A percentile compares a stretch with the other conserved stretches of the same genome.
Evolutionary conservation across 805 yeast species (phyloP).

Genomic region (Kodamaea nitidulidarum): DNA sequence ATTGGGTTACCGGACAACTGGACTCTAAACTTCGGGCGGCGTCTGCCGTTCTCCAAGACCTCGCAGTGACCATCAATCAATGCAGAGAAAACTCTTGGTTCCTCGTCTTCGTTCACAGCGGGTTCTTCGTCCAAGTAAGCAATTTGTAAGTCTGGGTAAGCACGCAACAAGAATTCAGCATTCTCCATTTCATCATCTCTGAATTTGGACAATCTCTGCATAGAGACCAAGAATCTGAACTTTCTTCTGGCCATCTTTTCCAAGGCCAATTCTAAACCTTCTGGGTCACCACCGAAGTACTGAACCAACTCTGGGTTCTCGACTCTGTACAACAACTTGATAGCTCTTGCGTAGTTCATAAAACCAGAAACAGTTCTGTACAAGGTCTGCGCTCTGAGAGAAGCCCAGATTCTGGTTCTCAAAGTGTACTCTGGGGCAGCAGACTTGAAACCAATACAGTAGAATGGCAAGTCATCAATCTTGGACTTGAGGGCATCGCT

Average conservation of each 20-base stretch:
- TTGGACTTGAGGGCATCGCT: slow-evolving; percentile 74
- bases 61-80: slow-evolving; percentile 80
- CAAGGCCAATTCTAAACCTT: slow-evolving; percentile 90
- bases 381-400: slow-evolving; percentile 91
- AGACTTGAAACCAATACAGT: slow-evolving; percentile 94
- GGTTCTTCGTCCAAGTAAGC: slow-evolving; percentile 95
- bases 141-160: slow-evolving; percentile 82
- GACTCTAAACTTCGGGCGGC: slow-evolving; percentile 70
- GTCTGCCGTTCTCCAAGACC: slow-evolving; percentile 53
- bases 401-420: slow-evolving; percentile 98
- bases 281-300: slow-evolving; percentile 98
- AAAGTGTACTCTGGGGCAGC: slow-evolving; percentile 96
- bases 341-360: slow-evolving; percentile 97
- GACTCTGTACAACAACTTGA: slow-evolving; percentile 86
- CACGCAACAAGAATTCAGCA: slow-evolving; percentile 75
- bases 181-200: slow-evolving; percentile 71
- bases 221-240: slow-evolving; percentile 75
- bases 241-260: slow-evolving; percentile 85
- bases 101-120: slow-evolving; percentile 65
- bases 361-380: slow-evolving; percentile 97
- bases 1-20: slow-evolving; percentile 81
- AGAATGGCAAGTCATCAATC: slow-evolving; percentile 89
- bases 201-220: slow-evolving; percentile 78
- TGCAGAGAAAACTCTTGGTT: slow-evolving; percentile 69
- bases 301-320: slow-evolving; percentile 95